A percentile compares a stretch with the other conserved stretches of the same genome.
phyloP scores from a whole-genome alignment of 306 rosid species.

The Ormosia semicastrata region DNA sequence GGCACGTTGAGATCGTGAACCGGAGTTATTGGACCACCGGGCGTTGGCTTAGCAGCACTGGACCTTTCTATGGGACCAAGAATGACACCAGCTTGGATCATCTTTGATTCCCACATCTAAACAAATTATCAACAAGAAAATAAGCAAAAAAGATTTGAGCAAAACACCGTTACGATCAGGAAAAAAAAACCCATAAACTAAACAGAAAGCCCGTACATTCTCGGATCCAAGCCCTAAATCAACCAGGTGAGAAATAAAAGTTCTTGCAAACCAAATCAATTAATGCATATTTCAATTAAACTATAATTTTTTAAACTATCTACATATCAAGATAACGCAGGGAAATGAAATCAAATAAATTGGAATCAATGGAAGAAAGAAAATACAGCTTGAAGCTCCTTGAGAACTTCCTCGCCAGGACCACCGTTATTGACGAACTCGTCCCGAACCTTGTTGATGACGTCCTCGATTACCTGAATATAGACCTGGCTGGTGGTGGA shows the following conservation, averaged over 20 bases:
- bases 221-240: slow-evolving; percentile 54
- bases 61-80: slow-evolving; percentile 75
- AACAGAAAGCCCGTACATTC: slow-evolving; percentile 32
- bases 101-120: slow-evolving; percentile 87
- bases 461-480: slow-evolving; percentile 82
- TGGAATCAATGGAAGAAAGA: not conserved
- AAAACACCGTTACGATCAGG: not conserved
- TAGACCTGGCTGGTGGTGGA: slow-evolving; percentile 78
- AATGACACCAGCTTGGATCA: slow-evolving; percentile 73
- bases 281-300: not conserved
- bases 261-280: not conserved
- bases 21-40: slow-evolving; percentile 76
- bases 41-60: slow-evolving; percentile 46
- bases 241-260: slow-evolving; percentile 10
- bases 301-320: not conserved
- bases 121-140: not conserved
- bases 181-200: not conserved
- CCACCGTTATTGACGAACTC: slow-evolving; percentile 74
- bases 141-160: not conserved
- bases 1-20: slow-evolving; percentile 93
- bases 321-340: not conserved
- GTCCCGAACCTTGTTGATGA: slow-evolving; percentile 77
- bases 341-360: not conserved
- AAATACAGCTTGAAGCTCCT: slow-evolving; percentile 91
- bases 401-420: slow-evolving; percentile 87